Conservation (phyloP, 495 filamentous ascomycete species). For the Margaritispora aquatica region DNA sequence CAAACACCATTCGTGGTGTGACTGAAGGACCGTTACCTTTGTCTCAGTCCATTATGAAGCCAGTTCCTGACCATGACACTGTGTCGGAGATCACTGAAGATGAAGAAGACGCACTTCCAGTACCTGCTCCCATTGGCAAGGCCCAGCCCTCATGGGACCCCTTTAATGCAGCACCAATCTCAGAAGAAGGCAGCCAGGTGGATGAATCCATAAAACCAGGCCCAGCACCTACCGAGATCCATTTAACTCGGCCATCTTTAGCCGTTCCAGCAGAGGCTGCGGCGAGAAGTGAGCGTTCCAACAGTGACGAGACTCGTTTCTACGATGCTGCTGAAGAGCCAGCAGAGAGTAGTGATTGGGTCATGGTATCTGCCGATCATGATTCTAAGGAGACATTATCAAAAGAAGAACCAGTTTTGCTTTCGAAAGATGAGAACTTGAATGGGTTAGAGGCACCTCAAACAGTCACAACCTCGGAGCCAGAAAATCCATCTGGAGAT, state of each 20-base stretch:
- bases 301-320: slow-evolving; percentile 7
- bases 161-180: slow-evolving; percentile 22
- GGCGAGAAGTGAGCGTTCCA: slow-evolving; percentile 9
- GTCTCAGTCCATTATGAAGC: not conserved
- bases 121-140: slow-evolving; percentile 22
- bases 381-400: not conserved
- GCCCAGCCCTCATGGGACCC: slow-evolving; percentile 25
- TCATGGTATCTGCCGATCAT: slow-evolving; percentile 23
- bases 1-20: not conserved
- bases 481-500: not conserved
- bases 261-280: not conserved
- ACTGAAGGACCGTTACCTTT: not conserved
- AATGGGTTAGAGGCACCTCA: not conserved
- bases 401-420: not conserved
- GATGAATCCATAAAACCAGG: not conserved
- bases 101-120: not conserved
- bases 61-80: not conserved
- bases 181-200: slow-evolving; percentile 19
- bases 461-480: not conserved
- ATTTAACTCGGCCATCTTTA: not conserved
- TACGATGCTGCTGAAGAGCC: slow-evolving; percentile 11
- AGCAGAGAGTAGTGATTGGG: slow-evolving; percentile 27
- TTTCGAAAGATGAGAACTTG: not conserved
- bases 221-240: not conserved
- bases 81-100: not conserved